Conservation (phyloP, 1,284 basidiomycete species). For the Tilletia horrida region DNA sequence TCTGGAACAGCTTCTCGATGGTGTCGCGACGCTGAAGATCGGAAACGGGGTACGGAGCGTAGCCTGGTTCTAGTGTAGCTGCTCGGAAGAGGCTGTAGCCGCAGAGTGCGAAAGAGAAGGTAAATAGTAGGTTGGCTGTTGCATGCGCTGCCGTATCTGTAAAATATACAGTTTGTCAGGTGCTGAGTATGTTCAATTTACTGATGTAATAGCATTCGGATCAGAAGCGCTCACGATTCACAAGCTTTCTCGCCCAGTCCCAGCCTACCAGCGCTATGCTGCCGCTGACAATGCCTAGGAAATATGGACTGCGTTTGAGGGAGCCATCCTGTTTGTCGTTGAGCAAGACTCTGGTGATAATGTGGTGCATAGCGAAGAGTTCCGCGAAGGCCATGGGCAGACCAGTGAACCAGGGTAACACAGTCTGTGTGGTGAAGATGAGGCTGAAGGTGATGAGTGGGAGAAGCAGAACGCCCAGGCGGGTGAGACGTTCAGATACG, state of each 20-base stretch:
- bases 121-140: slow-evolving; percentile 72
- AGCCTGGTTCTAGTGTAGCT: slow-evolving; percentile 84
- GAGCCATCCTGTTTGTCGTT: slow-evolving; percentile 36
- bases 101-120: slow-evolving; percentile 69
- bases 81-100: slow-evolving; percentile 85
- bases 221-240: slow-evolving; percentile 61
- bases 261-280: slow-evolving; percentile 83
- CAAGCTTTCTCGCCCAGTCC: slow-evolving; percentile 69
- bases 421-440: slow-evolving; percentile 75
- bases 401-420: slow-evolving; percentile 85
- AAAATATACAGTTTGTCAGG: not conserved
- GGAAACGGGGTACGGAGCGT: slow-evolving; percentile 67
- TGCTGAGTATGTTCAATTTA: slow-evolving; percentile 36
- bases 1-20: slow-evolving; percentile 65
- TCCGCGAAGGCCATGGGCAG: slow-evolving; percentile 71
- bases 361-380: slow-evolving; percentile 88
- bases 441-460: slow-evolving; percentile 75
- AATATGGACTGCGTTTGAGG: slow-evolving; percentile 68
- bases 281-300: slow-evolving; percentile 80
- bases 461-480: slow-evolving; percentile 73
- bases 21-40: slow-evolving; percentile 34
- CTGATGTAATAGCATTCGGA: no score
- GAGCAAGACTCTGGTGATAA: slow-evolving; percentile 52
- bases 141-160: slow-evolving; percentile 59
- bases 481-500: slow-evolving; percentile 68